Evolutionary conservation across 2,329 filamentous ascomycete species (phyloP).

Genomic region (Phaeosphaeriaceae sp.): DNA sequence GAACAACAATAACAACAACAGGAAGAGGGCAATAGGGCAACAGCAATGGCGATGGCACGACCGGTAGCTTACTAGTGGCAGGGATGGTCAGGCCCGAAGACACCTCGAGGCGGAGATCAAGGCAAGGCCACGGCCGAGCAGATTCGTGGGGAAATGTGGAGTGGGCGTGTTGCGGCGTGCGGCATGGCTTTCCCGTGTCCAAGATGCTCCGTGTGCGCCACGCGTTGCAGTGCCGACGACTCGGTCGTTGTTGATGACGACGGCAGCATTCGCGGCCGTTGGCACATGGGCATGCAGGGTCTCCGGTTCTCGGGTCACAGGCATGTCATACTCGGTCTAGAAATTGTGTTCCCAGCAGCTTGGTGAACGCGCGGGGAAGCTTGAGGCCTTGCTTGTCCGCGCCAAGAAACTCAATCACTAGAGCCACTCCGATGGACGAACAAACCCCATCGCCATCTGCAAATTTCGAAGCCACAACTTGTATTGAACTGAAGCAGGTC

Average conservation of each 20-base stretch:
- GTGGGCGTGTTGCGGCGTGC: conserved; percentile 6
- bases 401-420: neutral
- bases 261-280: neutral
- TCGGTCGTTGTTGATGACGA: neutral
- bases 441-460: too few relatives aligned
- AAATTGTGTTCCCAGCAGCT: neutral
- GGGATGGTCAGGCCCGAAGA: conserved; percentile 3
- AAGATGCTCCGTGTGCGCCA: neutral
- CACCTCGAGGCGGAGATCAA: neutral
- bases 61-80: neutral
- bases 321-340: neutral
- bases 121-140: neutral
- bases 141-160: conserved; percentile 6
- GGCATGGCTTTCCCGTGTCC: neutral
- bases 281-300: neutral
- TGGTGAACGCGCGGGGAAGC: conserved; percentile 7
- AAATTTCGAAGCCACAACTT: too few relatives aligned
- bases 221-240: neutral
- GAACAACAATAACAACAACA: conserved; percentile 15
- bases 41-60: neutral
- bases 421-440: neutral
- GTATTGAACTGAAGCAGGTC: neutral
- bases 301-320: neutral
- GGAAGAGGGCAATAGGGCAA: too few relatives aligned
- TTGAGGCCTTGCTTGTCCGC: neutral